Evolutionary conservation across 371 early-diverging fungal species (phyloP).

Genomic region (Capillidium heterosporum): DNA sequence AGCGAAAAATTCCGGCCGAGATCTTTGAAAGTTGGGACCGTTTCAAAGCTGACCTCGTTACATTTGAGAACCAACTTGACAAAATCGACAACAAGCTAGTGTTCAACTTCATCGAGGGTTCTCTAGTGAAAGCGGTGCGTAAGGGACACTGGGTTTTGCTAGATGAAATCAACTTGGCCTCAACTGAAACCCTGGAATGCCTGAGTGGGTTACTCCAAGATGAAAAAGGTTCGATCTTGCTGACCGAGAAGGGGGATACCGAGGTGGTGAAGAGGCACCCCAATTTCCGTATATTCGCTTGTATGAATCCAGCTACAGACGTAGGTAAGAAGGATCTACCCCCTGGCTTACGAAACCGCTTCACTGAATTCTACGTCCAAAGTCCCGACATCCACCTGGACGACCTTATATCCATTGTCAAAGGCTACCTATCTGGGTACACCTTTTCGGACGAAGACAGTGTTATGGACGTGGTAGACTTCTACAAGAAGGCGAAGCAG

Average conservation of each 20-base stretch:
- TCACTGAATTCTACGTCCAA: conserved; percentile 89
- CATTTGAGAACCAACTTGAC: conserved; percentile 50
- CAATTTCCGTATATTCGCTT: conserved; percentile 94
- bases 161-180: conserved; percentile 98
- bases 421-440: conserved; percentile 41
- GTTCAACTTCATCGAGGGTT: conserved; percentile 89
- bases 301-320: conserved; percentile 99
- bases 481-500: conserved; percentile 64
- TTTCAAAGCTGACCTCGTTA: conserved; percentile 30
- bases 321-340: conserved; percentile 96
- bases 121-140: conserved; percentile 77
- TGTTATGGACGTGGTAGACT: conserved; percentile 57
- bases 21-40: conserved; percentile 34
- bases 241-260: conserved; percentile 85
- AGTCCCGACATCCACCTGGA: conserved; percentile 66
- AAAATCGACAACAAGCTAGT: conserved; percentile 63
- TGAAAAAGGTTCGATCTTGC: conserved; percentile 52
- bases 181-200: conserved; percentile 86
- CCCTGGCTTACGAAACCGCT: conserved; percentile 73
- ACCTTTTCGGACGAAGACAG: conserved; percentile 41
- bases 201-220: conserved; percentile 79
- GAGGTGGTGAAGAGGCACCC: conserved; percentile 77
- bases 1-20: conserved; percentile 12
- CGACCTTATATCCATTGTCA: conserved; percentile 71
- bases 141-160: conserved; percentile 94